Percentiles rank a stretch among this genome's conserved stretches.
These are phyloP conservation scores for Ustilago sp. DNA, from an alignment of 1,284 basidiomycete genomes.

Conservation along the genomic window DNA sequence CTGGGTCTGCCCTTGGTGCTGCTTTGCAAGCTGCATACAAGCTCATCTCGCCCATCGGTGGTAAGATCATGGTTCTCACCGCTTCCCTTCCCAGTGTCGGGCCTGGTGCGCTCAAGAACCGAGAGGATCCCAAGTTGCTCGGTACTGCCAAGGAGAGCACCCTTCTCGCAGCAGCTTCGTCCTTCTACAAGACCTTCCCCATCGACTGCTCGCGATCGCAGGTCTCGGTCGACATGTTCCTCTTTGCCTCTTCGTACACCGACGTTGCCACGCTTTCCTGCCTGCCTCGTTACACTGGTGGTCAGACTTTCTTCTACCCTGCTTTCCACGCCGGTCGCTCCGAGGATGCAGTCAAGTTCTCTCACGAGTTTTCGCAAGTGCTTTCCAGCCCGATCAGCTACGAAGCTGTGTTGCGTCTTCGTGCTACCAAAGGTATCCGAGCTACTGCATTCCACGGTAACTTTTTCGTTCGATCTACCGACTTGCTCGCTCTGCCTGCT, in stretches of 20 bases:
- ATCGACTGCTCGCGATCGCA: slow-evolving; percentile 98
- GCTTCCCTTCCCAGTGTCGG: slow-evolving; percentile 89
- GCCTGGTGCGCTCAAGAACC: slow-evolving; percentile 90
- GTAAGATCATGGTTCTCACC: slow-evolving; percentile 92
- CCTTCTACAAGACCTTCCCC: slow-evolving; percentile 98
- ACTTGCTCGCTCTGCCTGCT: slow-evolving; percentile 93
- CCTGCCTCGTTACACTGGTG: slow-evolving; percentile 96
- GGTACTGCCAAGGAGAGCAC: slow-evolving; percentile 85
- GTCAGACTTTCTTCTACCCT: slow-evolving; percentile 98
- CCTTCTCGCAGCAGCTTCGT: slow-evolving; percentile 74
- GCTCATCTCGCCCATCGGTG: slow-evolving; percentile 91
- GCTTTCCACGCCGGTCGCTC: slow-evolving; percentile 93
- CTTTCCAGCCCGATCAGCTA: slow-evolving; percentile 93
- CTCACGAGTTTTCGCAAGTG: slow-evolving; percentile 94
- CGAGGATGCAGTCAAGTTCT: slow-evolving; percentile 97
- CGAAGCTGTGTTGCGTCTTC: slow-evolving; percentile 97
- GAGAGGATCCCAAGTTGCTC: slow-evolving; percentile 95
- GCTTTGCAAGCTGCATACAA: slow-evolving; percentile 96
- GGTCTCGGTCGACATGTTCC: slow-evolving; percentile 99
- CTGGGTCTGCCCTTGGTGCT: slow-evolving; percentile 95
- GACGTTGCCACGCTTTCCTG: slow-evolving; percentile 93
- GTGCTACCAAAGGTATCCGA: slow-evolving; percentile 83
- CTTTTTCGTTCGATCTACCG: slow-evolving; percentile 98
- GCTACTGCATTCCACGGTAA: slow-evolving; percentile 99
- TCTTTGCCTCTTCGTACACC: slow-evolving; percentile 91